Evolutionary conservation across 768 basidiomycete species (phyloP).

Genomic region (Coprinopsis marcescibilis): DNA sequence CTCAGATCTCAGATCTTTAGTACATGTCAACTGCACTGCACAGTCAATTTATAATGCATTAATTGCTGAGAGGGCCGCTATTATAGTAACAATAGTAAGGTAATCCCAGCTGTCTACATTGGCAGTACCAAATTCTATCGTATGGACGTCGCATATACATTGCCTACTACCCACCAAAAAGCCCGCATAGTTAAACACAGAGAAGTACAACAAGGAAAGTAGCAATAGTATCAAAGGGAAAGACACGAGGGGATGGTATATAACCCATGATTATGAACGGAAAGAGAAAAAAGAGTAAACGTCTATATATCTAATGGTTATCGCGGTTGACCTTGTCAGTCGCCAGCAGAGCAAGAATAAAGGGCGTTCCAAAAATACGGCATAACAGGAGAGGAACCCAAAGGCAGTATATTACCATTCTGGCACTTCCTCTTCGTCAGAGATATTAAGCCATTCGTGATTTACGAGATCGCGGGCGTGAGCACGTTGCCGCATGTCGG

Average conservation of each 20-base stretch:
- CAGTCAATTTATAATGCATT: neutral
- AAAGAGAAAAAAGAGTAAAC: neutral
- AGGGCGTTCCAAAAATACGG: neutral
- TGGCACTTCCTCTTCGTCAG: slow-evolving; percentile 35
- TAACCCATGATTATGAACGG: neutral
- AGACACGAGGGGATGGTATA: neutral
- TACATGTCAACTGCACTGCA: too few relatives aligned
- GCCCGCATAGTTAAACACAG: neutral
- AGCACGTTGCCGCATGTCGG: slow-evolving; percentile 63
- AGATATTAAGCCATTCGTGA: slow-evolving; percentile 64
- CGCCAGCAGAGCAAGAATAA: neutral
- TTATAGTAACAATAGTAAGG: neutral
- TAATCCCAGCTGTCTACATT: neutral
- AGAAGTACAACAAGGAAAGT: neutral
- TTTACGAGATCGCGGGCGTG: slow-evolving; percentile 68
- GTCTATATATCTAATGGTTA: slow-evolving; percentile 2
- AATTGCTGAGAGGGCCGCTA: neutral
- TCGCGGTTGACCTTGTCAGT: too few relatives aligned
- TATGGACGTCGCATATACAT: too few relatives aligned
- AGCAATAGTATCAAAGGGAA: neutral
- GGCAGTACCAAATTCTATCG: too few relatives aligned
- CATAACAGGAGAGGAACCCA: neutral
- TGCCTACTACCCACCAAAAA: neutral
- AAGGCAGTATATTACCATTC: slow-evolving; percentile 34
- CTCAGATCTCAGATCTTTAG: too few relatives aligned